These are phyloP conservation scores for Carex myosuroides DNA, from an alignment of 176 grass and related monocot genomes.

Conservation along the genomic window DNA sequence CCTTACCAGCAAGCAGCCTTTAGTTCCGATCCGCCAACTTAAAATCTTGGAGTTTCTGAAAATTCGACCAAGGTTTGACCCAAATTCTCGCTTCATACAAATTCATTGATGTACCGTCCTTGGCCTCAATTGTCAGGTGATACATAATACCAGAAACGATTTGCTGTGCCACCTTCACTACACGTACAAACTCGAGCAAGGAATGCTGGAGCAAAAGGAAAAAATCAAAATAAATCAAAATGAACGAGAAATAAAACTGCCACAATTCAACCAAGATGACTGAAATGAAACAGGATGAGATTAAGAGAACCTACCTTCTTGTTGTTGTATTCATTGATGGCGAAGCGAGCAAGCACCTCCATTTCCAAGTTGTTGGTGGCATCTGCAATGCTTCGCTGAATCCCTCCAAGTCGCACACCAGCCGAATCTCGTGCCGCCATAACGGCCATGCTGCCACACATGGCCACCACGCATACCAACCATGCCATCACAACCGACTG, in stretches of 20 bases:
- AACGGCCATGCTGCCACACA: neutral
- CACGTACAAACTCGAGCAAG: constrained; percentile 39
- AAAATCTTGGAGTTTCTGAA: constrained; percentile 61
- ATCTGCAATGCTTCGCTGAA: neutral
- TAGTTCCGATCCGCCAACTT: constrained; percentile 10
- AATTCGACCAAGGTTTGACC: constrained; percentile 50
- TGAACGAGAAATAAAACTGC: neutral
- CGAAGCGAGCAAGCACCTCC: constrained; percentile 56
- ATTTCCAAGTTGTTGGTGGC: constrained; percentile 31
- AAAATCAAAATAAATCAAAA: neutral
- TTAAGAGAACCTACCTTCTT: constrained; percentile 38
- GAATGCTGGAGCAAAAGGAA: constrained; percentile 30
- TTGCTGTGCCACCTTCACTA: constrained; percentile 58
- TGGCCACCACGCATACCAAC: neutral
- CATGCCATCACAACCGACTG: neutral
- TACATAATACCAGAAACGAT: constrained; percentile 46
- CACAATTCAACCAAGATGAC: neutral
- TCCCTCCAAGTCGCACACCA: neutral
- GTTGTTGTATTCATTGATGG: constrained; percentile 53
- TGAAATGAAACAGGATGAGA: neutral
- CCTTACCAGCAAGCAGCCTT: neutral
- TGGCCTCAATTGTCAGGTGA: constrained; percentile 60
- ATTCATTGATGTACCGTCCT: constrained; percentile 41
- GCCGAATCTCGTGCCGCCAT: neutral
- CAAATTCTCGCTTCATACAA: constrained; percentile 54